Conservation (phyloP, 805 yeast genomes). For the Candida namnaoensis region DNA sequence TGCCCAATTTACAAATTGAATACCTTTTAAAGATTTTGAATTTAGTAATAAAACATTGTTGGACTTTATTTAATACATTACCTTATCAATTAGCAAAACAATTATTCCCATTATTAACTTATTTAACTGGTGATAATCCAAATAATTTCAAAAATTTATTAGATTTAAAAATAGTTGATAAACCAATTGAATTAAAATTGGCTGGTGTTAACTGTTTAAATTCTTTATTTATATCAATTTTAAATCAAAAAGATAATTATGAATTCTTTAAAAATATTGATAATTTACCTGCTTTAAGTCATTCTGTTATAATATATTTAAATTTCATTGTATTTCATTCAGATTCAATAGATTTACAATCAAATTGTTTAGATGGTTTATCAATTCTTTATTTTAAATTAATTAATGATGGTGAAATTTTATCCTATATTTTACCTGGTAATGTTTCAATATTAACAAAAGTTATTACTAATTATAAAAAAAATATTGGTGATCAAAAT, state of each 20-base stretch:
- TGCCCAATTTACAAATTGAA: constrained; percentile 39
- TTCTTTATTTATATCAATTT: constrained; percentile 22
- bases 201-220: constrained; percentile 26
- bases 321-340: constrained; percentile 21
- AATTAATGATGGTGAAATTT: constrained; percentile 35
- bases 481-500: constrained; percentile 9
- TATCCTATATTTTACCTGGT: constrained; percentile 44
- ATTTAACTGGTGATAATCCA: constrained; percentile 37
- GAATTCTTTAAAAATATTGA: constrained; percentile 22
- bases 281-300: constrained; percentile 37
- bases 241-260: constrained; percentile 10
- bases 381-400: constrained; percentile 23
- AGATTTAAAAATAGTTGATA: constrained; percentile 9
- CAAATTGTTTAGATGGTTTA: constrained; percentile 25
- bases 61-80: constrained; percentile 31
- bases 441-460: constrained; percentile 36
- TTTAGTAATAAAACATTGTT: constrained; percentile 34
- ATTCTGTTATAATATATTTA: constrained; percentile 34
- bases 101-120: constrained; percentile 36
- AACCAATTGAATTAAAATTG: constrained; percentile 26
- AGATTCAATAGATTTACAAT: constrained; percentile 19
- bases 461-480: constrained; percentile 21
- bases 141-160: constrained; percentile 7
- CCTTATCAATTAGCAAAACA: constrained; percentile 31
- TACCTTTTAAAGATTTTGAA: constrained; percentile 34